Evolutionary conservation across 177 flowering plant species (phyloP).

Genomic region (Vitis hybrid): DNA sequence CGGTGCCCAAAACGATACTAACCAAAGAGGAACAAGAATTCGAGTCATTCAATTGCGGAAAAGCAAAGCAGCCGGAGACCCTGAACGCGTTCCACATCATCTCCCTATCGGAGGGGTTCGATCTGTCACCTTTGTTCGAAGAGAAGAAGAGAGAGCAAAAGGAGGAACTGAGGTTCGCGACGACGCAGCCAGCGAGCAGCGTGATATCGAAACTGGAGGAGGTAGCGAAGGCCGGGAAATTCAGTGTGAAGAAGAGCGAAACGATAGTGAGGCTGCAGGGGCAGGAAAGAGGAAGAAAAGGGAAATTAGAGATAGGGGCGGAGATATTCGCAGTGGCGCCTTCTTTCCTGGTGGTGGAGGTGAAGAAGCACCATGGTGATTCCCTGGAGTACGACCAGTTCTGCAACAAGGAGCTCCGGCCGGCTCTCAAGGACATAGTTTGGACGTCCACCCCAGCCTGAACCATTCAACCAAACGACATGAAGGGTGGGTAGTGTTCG

Average conservation of each 20-base stretch:
- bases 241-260: constrained; percentile 66
- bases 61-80: constrained; percentile 34
- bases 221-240: constrained; percentile 48
- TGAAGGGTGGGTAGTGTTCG: background rate
- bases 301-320: constrained; percentile 61
- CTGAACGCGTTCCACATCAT: constrained; percentile 73
- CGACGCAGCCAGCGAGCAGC: constrained; percentile 41
- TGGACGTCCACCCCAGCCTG: constrained; percentile 55
- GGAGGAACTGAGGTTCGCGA: constrained; percentile 41
- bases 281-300: constrained; percentile 66
- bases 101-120: constrained; percentile 59
- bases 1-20: constrained; percentile 26
- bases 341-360: constrained; percentile 65
- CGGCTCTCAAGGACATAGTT: constrained; percentile 71
- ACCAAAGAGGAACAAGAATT: constrained; percentile 19
- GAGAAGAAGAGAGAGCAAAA: constrained; percentile 51
- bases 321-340: constrained; percentile 67
- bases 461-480: background rate
- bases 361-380: constrained; percentile 72
- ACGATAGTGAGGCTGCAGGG: constrained; percentile 59
- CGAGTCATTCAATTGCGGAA: constrained; percentile 2
- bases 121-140: constrained; percentile 60
- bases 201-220: constrained; percentile 67
- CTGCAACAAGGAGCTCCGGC: constrained; percentile 67
- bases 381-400: constrained; percentile 73